Evolutionary conservation across 1,284 basidiomycete species (phyloP).

Genomic region (Marasmius tenuissimus): DNA sequence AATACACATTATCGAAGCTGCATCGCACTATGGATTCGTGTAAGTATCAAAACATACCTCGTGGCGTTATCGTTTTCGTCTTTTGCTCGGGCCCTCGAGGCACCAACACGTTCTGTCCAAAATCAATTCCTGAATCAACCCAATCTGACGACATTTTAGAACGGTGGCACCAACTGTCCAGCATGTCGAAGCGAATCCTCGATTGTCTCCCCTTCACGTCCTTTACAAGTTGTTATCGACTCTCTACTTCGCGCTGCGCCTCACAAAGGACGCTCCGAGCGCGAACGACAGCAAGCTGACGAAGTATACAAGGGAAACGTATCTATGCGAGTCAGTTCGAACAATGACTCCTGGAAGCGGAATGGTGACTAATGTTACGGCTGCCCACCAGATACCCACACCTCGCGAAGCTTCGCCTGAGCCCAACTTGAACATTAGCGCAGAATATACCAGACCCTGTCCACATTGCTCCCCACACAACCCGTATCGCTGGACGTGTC

Average conservation of each 20-base stretch:
- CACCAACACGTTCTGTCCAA: neutral
- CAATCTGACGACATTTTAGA: slow-evolving; percentile 39
- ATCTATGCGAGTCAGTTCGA: slow-evolving; percentile 62
- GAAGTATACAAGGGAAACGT: slow-evolving; percentile 66
- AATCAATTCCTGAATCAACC: neutral
- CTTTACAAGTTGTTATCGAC: slow-evolving; percentile 69
- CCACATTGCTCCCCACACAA: slow-evolving; percentile 70
- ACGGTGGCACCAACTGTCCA: slow-evolving; percentile 78
- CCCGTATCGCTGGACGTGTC: slow-evolving; percentile 69
- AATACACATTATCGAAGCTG: slow-evolving; percentile 46
- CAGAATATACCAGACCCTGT: slow-evolving; percentile 69
- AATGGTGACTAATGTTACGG: neutral
- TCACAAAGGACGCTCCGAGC: slow-evolving; percentile 57
- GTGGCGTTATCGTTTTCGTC: slow-evolving; percentile 10
- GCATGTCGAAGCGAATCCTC: slow-evolving; percentile 70
- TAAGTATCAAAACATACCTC: slow-evolving; percentile 40
- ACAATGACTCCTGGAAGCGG: neutral
- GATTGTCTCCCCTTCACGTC: slow-evolving; percentile 64
- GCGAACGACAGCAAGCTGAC: slow-evolving; percentile 74
- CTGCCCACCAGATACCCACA: slow-evolving; percentile 56
- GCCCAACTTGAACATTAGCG: slow-evolving; percentile 59
- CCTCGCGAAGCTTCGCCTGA: slow-evolving; percentile 75
- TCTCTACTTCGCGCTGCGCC: slow-evolving; percentile 65
- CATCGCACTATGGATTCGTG: slow-evolving; percentile 73
- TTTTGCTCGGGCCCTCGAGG: neutral